Conservation (phyloP, 495 filamentous ascomycete species). For the Aspergillus homomorphus region DNA sequence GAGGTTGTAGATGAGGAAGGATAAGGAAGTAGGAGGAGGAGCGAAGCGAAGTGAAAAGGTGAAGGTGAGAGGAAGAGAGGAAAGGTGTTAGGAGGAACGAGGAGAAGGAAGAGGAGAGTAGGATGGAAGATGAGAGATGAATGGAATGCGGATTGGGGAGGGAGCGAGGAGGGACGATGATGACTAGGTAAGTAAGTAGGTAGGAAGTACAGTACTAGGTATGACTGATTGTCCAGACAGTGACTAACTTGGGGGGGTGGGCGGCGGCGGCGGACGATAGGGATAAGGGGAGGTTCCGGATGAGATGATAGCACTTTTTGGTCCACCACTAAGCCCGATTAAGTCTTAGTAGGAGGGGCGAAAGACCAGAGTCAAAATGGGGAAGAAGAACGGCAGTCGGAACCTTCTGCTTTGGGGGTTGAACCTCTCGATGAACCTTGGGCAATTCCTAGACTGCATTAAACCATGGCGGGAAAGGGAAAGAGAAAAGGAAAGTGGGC, state of each 20-base stretch:
- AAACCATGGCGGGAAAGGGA: background rate
- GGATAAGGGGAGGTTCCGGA: conserved; percentile 21
- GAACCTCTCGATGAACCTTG: conserved; percentile 1
- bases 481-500: conserved; percentile 19
- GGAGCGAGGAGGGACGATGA: conserved; percentile 6
- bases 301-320: conserved; percentile 10
- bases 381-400: conserved; percentile 14
- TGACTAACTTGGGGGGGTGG: background rate
- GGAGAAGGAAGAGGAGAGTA: conserved; percentile 20
- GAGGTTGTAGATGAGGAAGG: conserved; percentile 9
- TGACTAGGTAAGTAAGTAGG: background rate
- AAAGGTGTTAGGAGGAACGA: conserved; percentile 21
- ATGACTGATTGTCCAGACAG: conserved; percentile 1
- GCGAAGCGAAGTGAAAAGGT: conserved; percentile 15
- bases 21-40: conserved; percentile 10
- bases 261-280: conserved; percentile 10
- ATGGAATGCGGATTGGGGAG: background rate
- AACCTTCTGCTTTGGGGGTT: conserved; percentile 21
- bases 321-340: background rate
- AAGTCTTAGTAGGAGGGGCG: conserved; percentile 15
- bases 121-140: conserved; percentile 32
- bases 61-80: conserved; percentile 23
- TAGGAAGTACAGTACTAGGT: too few relatives aligned
- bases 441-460: too few relatives aligned
- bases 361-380: conserved; percentile 17